phyloP scores from a whole-genome alignment of 176 grass and related monocot genomes.

The Phoenix dactylifera region DNA sequence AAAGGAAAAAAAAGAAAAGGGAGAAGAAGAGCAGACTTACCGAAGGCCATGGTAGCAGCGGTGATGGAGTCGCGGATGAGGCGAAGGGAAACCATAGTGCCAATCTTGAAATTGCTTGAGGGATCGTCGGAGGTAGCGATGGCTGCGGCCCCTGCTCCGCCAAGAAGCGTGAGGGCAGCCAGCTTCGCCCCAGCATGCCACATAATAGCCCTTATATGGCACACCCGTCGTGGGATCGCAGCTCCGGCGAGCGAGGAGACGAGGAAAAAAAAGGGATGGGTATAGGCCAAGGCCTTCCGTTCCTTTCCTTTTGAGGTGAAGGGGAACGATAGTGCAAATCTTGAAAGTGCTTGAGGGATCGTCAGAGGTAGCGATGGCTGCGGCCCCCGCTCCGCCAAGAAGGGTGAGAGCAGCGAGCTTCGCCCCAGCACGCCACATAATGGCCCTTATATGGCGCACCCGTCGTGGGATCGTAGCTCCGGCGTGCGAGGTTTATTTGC shows the following conservation, averaged over 20 bases:
- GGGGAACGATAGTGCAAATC: slow-evolving; percentile 60
- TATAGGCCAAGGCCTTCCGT: no score
- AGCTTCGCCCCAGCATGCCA: slow-evolving; percentile 42
- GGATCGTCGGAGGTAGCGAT: slow-evolving; percentile 54
- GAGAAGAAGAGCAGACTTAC: neutral
- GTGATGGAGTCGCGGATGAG: slow-evolving; percentile 68
- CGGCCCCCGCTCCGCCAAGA: slow-evolving; percentile 24
- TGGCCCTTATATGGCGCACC: no score
- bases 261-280: no score
- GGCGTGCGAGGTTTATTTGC: no score
- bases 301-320: slow-evolving; percentile 28
- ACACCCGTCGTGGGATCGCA: no score
- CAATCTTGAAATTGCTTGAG: slow-evolving; percentile 46
- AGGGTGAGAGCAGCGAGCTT: slow-evolving; percentile 28
- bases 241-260: no score
- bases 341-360: slow-evolving; percentile 52
- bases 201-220: slow-evolving; percentile 9
- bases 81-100: slow-evolving; percentile 56
- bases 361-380: slow-evolving; percentile 37
- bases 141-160: slow-evolving; percentile 22
- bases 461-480: no score
- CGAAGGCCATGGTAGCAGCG: slow-evolving; percentile 51
- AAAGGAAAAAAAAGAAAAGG: neutral
- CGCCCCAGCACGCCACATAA: slow-evolving; percentile 43
- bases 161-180: slow-evolving; percentile 23